phyloP scores from a whole-genome alignment of 2,329 filamentous ascomycete genomes.

The Calonectria hawksworthii region DNA sequence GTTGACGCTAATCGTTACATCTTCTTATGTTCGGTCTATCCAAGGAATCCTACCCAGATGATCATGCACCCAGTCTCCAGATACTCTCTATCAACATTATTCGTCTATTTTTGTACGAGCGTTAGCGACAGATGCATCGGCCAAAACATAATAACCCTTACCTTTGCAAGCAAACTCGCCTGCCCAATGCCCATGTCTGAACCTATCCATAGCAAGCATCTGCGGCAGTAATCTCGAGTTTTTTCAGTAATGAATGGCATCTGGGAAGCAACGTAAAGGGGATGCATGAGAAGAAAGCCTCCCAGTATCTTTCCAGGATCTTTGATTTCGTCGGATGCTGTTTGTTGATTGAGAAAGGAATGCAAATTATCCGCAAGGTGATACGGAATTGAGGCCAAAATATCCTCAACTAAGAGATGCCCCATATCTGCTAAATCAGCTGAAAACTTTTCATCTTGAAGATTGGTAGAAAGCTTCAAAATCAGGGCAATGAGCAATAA shows the following conservation, averaged over 20 bases:
- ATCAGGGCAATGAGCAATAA: not conserved
- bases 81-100: not conserved
- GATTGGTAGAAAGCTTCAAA: not conserved
- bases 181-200: slow-evolving; percentile 14
- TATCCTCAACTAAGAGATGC: not conserved
- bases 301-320: not conserved
- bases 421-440: not conserved
- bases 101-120: not conserved
- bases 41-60: slow-evolving; percentile 11
- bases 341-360: not conserved
- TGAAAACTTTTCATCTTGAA: not conserved
- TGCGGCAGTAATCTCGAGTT: not conserved
- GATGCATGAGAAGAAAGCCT: slow-evolving; percentile 6
- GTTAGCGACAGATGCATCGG: not conserved
- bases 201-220: slow-evolving; percentile 9
- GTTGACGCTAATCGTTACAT: not conserved
- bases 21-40: not conserved
- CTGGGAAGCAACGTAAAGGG: not conserved
- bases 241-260: not conserved
- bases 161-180: slow-evolving; percentile 1
- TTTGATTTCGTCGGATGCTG: not conserved
- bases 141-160: not conserved
- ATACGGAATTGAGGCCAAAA: slow-evolving; percentile 11
- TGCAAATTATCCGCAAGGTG: slow-evolving; percentile 4
- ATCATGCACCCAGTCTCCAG: slow-evolving; percentile 8